Base-by-base conservation (phyloP, 1,139 yeast species). In the Candida tunisiensis region DNA sequence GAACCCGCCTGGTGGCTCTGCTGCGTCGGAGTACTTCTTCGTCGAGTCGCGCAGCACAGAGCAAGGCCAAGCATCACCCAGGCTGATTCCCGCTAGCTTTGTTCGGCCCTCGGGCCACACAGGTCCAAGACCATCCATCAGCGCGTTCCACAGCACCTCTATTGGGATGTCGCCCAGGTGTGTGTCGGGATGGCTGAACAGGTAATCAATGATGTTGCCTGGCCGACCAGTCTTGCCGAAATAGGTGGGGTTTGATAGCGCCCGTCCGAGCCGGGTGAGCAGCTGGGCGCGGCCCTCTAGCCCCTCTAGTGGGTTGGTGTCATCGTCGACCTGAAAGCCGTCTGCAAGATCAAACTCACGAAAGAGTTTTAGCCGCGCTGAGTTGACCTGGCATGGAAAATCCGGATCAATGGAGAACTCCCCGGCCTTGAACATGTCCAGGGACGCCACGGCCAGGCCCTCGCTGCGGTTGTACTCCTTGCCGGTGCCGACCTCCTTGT, bases 81-180 rank as follows among this genome's bases (percentile, higher is more conserved):
- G 47, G 2, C 66, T 49, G 9, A 51, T 43, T 2, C 69, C 73
- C 11, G 58, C 54, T 5, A 67, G 42, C 27, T 50, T 48, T 9
- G 67, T 55, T 28, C 75, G 53, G 1, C 69, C 69, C 28, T 51
- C 55, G n/a, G 74, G 74, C 75, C 75, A 69, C 28, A 69, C 64
- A 2, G 68, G 55, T 3, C 56, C 53, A 24, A 68, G 53, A 1
- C 69, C 69, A 14, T 49, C 51, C 67, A 67, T 65, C 21, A 69
- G 42, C 4, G 61, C 55, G 25, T 52, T 45, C 77, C 77, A 69
- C 8, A 69, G 38, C 12, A 53, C 53, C 5, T 57, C 43, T 22
- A 68, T 42, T 21, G 62, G 61, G n/a, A 67, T 40, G 3, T 31
- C 21, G 9, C 24, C 10, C 4, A 31, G 31, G 16, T 24, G 21